phyloP scores from a whole-genome alignment of 169 alveolate species.

The Plasmodium inui region DNA sequence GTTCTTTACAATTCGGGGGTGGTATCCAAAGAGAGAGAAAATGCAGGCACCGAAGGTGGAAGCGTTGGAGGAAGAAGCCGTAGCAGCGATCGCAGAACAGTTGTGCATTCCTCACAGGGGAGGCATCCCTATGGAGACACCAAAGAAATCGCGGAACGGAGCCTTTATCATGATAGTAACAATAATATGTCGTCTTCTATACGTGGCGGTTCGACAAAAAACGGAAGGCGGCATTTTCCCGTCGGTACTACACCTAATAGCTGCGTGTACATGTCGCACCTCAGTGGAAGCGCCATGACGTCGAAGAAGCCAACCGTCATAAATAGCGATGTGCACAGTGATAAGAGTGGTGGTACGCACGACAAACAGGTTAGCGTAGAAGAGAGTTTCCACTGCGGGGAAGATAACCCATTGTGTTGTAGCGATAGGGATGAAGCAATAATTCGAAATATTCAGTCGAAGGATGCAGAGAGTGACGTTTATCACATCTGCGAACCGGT shows the following conservation, averaged over 20 bases:
- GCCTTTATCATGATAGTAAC: background rate
- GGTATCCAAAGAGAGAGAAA: background rate
- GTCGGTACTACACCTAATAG: background rate
- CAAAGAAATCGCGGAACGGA: background rate
- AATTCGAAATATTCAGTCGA: background rate
- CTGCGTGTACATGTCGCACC: background rate
- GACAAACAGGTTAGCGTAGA: background rate
- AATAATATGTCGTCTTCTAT: background rate
- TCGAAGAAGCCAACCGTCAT: background rate
- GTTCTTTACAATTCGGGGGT: background rate
- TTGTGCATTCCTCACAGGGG: background rate
- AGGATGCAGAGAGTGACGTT: background rate
- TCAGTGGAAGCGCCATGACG: background rate
- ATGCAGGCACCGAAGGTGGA: background rate
- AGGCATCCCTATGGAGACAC: background rate
- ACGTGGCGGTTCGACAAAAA: background rate
- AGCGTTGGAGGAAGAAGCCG: background rate
- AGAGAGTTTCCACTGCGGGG: background rate
- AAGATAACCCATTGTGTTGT: background rate
- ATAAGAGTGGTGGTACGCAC: background rate
- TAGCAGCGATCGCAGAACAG: background rate
- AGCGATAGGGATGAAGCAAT: background rate
- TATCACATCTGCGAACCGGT: background rate
- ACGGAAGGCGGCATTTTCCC: background rate
- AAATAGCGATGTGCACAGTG: background rate